Evolutionary conservation across 208 protist species (phyloP).

Genomic region (Leishmania guyanensis): DNA sequence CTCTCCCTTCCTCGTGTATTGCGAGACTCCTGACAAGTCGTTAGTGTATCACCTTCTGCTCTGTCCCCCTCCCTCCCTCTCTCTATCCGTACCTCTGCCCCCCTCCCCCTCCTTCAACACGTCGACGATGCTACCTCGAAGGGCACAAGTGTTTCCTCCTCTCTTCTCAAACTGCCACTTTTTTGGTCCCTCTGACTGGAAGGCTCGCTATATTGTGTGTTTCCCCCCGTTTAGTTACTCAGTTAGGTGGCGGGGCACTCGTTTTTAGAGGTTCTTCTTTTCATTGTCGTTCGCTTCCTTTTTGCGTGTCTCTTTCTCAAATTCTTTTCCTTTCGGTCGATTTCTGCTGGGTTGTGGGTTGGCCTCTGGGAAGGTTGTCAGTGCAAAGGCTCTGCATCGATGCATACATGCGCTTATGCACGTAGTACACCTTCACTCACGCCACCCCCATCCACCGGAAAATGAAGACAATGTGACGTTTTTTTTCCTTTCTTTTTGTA

Average conservation of each 20-base stretch:
- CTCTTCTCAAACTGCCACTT: neutral
- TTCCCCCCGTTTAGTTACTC: neutral
- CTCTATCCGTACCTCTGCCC: neutral
- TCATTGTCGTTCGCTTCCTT: neutral
- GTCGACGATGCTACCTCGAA: neutral
- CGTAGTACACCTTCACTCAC: neutral
- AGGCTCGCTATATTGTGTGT: neutral
- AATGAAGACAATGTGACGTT: neutral
- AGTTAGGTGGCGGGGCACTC: too few relatives aligned
- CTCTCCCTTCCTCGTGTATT: neutral
- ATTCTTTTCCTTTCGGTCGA: constrained; percentile 10
- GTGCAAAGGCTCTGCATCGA: neutral
- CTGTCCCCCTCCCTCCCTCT: neutral
- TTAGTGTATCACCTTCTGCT: neutral
- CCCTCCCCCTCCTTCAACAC: neutral
- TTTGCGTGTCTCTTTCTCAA: neutral
- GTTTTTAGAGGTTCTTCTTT: too few relatives aligned
- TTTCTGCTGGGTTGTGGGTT: neutral
- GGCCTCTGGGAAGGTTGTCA: neutral
- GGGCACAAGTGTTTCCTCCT: neutral
- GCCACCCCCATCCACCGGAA: neutral
- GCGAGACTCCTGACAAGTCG: neutral
- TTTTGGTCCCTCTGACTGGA: neutral
- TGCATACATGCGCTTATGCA: neutral
- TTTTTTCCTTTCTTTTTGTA: neutral